A percentile compares a stretch with the other conserved stretches of the same genome.
phyloP scores from a whole-genome alignment of 2,329 filamentous ascomycete species.

The Penicillium sp. region DNA sequence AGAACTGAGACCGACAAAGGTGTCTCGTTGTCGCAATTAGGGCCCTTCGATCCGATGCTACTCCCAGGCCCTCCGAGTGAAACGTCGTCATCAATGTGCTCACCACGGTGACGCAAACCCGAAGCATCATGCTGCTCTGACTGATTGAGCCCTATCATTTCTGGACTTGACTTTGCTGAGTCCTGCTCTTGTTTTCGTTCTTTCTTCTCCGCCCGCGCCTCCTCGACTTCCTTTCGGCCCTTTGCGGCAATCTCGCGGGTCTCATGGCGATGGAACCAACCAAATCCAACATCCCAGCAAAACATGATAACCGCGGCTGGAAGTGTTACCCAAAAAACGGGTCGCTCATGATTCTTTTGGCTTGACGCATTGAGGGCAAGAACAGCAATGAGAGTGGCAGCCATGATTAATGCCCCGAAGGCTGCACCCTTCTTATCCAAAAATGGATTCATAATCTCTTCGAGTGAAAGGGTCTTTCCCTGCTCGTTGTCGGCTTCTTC shows the following conservation, averaged over 20 bases:
- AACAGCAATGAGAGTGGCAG: conserved; percentile 65
- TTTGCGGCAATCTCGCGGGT: conserved; percentile 64
- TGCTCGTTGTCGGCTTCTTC: conserved; percentile 54
- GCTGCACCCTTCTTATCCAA: conserved; percentile 67
- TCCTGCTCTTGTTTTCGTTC: conserved; percentile 31
- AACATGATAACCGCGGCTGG: conserved; percentile 71
- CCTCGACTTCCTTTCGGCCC: conserved; percentile 54
- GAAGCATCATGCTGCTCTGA: not conserved
- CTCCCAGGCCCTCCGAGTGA: not conserved
- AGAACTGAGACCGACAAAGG: conserved; percentile 6
- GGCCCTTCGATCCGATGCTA: not conserved
- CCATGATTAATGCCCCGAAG: conserved; percentile 68
- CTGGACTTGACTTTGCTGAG: not conserved
- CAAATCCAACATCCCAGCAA: conserved; percentile 65
- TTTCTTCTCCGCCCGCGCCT: conserved; percentile 43
- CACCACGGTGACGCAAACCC: not conserved
- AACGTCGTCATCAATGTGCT: not conserved
- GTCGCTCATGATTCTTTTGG: conserved; percentile 52
- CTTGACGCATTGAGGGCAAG: conserved; percentile 66
- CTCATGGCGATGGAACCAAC: conserved; percentile 64
- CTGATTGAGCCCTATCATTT: not conserved
- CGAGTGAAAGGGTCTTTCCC: conserved; percentile 61
- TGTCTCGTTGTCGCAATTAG: not conserved
- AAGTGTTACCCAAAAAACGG: conserved; percentile 69
- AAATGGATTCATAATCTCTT: conserved; percentile 76